Evolutionary conservation across 345 rosid genomes (phyloP), one percentile per base, ranked within the genome.

Genomic region (Leavenworthia alabamica): DNA sequence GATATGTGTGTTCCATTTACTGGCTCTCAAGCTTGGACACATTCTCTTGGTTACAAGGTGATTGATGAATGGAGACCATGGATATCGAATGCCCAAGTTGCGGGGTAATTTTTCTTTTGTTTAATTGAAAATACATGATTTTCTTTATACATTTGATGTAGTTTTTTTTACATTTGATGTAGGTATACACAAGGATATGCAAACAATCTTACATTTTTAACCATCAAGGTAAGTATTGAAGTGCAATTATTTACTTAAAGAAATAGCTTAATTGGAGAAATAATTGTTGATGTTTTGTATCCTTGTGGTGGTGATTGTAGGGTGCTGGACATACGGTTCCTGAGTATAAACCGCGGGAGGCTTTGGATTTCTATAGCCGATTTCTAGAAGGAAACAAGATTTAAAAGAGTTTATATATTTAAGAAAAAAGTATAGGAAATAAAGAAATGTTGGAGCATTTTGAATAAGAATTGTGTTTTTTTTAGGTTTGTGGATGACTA

Each of bases 1-100:
- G 95, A 86, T 71, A 79, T 92, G 96, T 89, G 96, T 45, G 91
- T 92, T 62, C 98, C 98, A 3, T 92, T 47, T 77, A 89, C 98
- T 0, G 95, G 98, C 24, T 83, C 84, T 39, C 61, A 89, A 75
- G 98, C 96, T 45, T 89, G 95, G 98, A 92, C 95, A 9, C 59
- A 79, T 57, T 85, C 98, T 1, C 50, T 92, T 65, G 95, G 95
- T 62, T 89, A 89, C 67, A 67, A 77, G 33, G 66, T 85, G 36
- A 72, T 78, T 39, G 96, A 89, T 49, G 84, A 86, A 72, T 89
- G 98, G 96, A 79, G 98, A 70, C 67, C 95, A 27, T 92, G 98
- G 98, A 43, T 59, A 3, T 83, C 86, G 17, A 72, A 76, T 48
- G 73, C 77, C 47, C 90, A 92, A 82, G 78, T 92, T 71, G 96